phyloP scores from a whole-genome alignment of 345 rosid genomes.

The Streptanthus diversifolius region DNA sequence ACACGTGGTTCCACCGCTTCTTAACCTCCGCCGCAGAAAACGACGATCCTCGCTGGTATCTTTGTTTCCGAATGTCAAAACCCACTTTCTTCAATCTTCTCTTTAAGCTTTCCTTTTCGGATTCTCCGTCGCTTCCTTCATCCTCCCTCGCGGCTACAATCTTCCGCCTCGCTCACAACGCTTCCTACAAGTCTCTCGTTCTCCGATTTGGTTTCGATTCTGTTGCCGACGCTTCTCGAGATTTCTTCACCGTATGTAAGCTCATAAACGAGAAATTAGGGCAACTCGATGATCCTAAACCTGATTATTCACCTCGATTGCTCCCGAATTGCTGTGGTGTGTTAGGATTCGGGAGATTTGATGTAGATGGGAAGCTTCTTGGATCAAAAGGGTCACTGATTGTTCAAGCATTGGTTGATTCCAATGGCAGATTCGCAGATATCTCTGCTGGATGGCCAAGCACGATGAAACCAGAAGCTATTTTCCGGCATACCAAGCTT shows the following conservation, averaged over 20 bases:
- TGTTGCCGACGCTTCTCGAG: slow-evolving; percentile 48
- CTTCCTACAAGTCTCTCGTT: slow-evolving; percentile 48
- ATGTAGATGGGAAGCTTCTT: slow-evolving; percentile 44
- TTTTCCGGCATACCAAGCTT: slow-evolving; percentile 50
- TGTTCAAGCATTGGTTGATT: slow-evolving; percentile 79
- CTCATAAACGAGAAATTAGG: slow-evolving; percentile 46
- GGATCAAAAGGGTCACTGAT: slow-evolving; percentile 49
- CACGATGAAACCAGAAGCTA: slow-evolving; percentile 44
- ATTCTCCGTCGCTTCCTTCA: slow-evolving; percentile 34
- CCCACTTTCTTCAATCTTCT: slow-evolving; percentile 49
- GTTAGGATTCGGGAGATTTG: slow-evolving; percentile 57
- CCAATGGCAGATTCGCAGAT: slow-evolving; percentile 60
- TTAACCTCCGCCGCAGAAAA: slow-evolving; percentile 35
- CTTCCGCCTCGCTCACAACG: slow-evolving; percentile 72
- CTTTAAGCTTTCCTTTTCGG: slow-evolving; percentile 37
- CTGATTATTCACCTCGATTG: slow-evolving; percentile 50
- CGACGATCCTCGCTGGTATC: slow-evolving; percentile 56
- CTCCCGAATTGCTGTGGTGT: slow-evolving; percentile 79
- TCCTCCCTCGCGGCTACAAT: slow-evolving; percentile 58
- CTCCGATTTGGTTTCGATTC: slow-evolving; percentile 51
- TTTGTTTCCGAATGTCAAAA: slow-evolving; percentile 56
- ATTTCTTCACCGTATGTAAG: slow-evolving; percentile 61
- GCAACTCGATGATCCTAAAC: slow-evolving; percentile 41
- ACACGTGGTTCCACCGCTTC: slow-evolving; percentile 47
- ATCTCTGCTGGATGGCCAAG: slow-evolving; percentile 86